Evolutionary conservation across 192 early-diverging fungal species (phyloP).

Genomic region (Radiomyces spectabilis): DNA sequence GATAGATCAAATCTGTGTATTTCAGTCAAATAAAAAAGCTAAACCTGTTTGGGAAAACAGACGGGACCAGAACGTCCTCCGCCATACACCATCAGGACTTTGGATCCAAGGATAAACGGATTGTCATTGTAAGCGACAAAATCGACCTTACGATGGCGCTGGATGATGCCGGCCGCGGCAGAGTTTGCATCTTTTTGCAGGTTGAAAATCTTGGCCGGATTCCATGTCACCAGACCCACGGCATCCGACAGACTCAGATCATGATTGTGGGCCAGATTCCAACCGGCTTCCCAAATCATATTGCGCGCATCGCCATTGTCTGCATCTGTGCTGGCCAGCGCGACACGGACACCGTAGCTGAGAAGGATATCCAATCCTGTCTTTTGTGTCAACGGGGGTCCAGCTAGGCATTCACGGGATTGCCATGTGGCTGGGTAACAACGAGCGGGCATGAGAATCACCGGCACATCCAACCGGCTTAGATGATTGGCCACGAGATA

Average conservation of each 20-base stretch:
- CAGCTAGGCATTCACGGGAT: conserved; percentile 49
- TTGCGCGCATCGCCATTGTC: conserved; percentile 51
- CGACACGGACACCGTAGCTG: conserved; percentile 50
- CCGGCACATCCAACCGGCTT: conserved; percentile 44
- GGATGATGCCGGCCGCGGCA: conserved; percentile 8
- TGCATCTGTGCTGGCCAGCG: conserved; percentile 41
- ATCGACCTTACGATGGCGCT: conserved; percentile 26
- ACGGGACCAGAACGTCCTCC: conserved; percentile 31
- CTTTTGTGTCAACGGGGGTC: conserved; percentile 37
- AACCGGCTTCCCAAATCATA: conserved; percentile 70
- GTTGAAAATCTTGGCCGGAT: conserved; percentile 59
- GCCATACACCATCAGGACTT: conserved; percentile 50
- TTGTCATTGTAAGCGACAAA: conserved; percentile 62
- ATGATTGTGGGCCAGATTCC: conserved; percentile 30
- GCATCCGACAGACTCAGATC: conserved; percentile 44
- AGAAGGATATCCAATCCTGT: conserved; percentile 48
- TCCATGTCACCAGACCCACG: conserved; percentile 73
- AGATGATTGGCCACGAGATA: conserved; percentile 55
- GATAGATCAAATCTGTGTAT: background rate
- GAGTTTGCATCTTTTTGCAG: conserved; percentile 14
- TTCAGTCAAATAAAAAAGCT: background rate
- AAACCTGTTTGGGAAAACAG: conserved; percentile 6
- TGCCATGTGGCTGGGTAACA: conserved; percentile 57
- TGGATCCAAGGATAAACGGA: conserved; percentile 60
- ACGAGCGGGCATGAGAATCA: conserved; percentile 54